Conservation (phyloP, 148 eudicot species). For the Linanthus parryae region DNA sequence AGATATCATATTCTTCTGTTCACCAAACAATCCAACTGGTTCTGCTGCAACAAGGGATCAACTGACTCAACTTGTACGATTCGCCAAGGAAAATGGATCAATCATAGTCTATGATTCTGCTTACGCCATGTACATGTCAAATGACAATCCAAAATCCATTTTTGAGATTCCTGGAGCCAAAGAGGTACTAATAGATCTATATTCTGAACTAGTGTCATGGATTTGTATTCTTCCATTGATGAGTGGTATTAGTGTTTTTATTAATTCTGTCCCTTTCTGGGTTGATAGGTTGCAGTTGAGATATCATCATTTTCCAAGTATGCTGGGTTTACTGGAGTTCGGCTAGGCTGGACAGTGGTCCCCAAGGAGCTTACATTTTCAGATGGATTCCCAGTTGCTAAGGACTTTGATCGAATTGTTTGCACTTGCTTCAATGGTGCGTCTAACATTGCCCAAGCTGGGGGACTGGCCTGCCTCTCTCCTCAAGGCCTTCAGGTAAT, state of each 20-base stretch:
- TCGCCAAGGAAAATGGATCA: constrained; percentile 87
- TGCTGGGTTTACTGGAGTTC: constrained; percentile 98
- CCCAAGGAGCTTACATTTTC: constrained; percentile 74
- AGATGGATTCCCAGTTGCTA: constrained; percentile 85
- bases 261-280: background rate
- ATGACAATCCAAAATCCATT: constrained; percentile 75
- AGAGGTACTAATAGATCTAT: no score
- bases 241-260: no score
- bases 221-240: no score
- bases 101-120: constrained; percentile 93
- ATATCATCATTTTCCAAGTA: constrained; percentile 89
- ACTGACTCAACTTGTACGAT: constrained; percentile 61
- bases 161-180: constrained; percentile 92
- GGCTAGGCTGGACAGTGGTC: constrained; percentile 90
- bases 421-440: constrained; percentile 92
- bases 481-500: constrained; percentile 79
- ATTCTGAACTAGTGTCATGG: no score
- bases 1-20: constrained; percentile 85
- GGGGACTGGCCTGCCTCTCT: constrained; percentile 79
- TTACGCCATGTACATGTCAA: constrained; percentile 85
- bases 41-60: constrained; percentile 88
- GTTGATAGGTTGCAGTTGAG: constrained; percentile 91
- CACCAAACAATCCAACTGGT: constrained; percentile 97
- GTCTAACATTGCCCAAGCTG: constrained; percentile 91
- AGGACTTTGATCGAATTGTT: constrained; percentile 86